Conservation (phyloP, 2,329 filamentous ascomycete genomes). For the Aspergillus luchuensis region DNA sequence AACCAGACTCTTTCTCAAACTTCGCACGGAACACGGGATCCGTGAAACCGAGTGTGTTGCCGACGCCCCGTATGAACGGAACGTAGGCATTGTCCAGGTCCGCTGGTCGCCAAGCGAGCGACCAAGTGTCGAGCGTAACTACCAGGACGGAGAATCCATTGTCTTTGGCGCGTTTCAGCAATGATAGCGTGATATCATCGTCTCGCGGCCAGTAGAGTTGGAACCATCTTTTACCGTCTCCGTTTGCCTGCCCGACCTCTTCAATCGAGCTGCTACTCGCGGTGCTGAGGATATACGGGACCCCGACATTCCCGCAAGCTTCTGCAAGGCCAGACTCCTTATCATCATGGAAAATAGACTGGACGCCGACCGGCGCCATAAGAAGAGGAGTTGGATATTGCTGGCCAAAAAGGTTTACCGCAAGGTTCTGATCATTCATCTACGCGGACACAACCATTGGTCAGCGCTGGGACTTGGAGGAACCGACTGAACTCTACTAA, state of each 20-base stretch:
- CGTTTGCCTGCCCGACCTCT: constrained; percentile 63
- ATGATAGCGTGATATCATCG: constrained; percentile 65
- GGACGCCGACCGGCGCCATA: constrained; percentile 70
- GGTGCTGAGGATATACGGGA: constrained; percentile 70
- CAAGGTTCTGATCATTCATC: constrained; percentile 49
- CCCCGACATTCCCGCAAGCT: constrained; percentile 61
- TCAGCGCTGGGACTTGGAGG: background rate
- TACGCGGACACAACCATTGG: constrained; percentile 13
- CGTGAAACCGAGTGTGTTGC: constrained; percentile 63
- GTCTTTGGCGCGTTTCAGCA: constrained; percentile 63
- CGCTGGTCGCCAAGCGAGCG: constrained; percentile 65
- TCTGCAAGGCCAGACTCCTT: constrained; percentile 65
- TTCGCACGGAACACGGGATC: constrained; percentile 66
- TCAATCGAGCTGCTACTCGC: constrained; percentile 66
- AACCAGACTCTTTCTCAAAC: constrained; percentile 55
- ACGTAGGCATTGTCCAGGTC: constrained; percentile 63
- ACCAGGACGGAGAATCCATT: constrained; percentile 67
- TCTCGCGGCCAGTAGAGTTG: constrained; percentile 74
- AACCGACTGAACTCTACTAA: constrained; percentile 10
- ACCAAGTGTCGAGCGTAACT: constrained; percentile 72
- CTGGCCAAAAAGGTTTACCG: constrained; percentile 55
- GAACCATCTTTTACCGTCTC: constrained; percentile 65
- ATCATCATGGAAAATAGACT: constrained; percentile 66
- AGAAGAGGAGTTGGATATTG: constrained; percentile 57
- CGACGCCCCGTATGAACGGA: constrained; percentile 61